Percentiles rank a stretch among this genome's conserved stretches.
These are phyloP conservation scores for Phytophthora megakarya DNA, from an alignment of 352 stramenopile species.

Conservation along the genomic window DNA sequence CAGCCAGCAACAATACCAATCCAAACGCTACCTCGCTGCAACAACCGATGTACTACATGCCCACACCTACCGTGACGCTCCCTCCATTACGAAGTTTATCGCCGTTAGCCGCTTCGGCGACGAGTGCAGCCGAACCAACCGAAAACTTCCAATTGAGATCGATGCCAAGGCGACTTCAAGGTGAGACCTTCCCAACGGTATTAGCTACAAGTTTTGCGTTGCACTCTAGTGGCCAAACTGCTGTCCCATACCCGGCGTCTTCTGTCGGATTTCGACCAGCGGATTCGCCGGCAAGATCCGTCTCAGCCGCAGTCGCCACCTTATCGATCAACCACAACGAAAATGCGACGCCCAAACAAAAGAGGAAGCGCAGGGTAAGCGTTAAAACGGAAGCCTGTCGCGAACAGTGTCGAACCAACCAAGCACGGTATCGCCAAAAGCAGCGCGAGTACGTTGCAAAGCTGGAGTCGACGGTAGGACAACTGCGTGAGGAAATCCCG, in stretches of 20 bases:
- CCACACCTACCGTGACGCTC: conserved; percentile 6
- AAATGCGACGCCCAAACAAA: conserved; percentile 11
- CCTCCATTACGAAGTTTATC: conserved; percentile 29
- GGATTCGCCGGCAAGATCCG: conserved; percentile 21
- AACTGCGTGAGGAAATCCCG: conserved; percentile 46
- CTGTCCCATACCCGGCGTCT: not conserved
- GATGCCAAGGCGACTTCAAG: conserved; percentile 15
- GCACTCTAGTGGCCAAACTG: not conserved
- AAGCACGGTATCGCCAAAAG: conserved; percentile 61
- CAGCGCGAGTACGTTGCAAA: conserved; percentile 41
- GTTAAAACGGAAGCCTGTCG: conserved; percentile 52
- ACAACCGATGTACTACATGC: conserved; percentile 6
- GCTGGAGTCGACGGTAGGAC: conserved; percentile 37
- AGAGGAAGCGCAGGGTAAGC: conserved; percentile 39
- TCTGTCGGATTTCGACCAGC: not conserved
- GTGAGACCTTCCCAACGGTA: not conserved
- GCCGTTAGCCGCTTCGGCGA: conserved; percentile 6
- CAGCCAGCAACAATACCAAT: conserved; percentile 5
- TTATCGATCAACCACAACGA: conserved; percentile 17
- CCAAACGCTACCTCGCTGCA: conserved; percentile 1
- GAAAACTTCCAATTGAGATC: conserved; percentile 15
- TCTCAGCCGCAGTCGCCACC: conserved; percentile 21
- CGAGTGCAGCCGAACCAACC: conserved; percentile 13
- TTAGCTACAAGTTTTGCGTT: conserved; percentile 2
- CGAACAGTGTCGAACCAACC: conserved; percentile 62